Base-by-base conservation (phyloP, 2,329 filamentous ascomycete genomes). In the Penicillium sp. region DNA sequence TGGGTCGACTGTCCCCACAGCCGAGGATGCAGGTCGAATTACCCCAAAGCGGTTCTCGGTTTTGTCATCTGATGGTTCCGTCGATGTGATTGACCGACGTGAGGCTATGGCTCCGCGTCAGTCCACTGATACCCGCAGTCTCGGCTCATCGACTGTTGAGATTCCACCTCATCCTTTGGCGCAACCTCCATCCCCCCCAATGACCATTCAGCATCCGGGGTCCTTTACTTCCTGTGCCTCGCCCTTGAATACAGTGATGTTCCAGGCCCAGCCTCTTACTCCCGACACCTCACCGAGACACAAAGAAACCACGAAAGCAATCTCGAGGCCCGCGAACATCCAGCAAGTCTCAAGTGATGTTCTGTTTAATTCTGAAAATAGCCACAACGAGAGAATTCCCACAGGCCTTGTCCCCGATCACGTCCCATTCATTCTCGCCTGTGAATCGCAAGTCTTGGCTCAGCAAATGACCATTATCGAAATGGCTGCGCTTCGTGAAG, bases 401-500 rank as follows among this genome's bases (percentile, higher is more conserved):
- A 34, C 52, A 46, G 56, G 46, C 14, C 34, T 55, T 44, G 50
- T 63, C 39, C 54, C 68, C 27, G 67, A 75, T 8, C 85, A 88
- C 66, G 71, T 86, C 21, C 84, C 85, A 0, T 88, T 87, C 62
- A 73, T 87, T 27, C 75, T 88, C n/a, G 81, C 83, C 1, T 85
- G 82, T 54, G 82, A 85, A 62, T 84, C 84, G 2, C 79, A 83
- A 54, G 67, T 80, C 4, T 75, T 88, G 48, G 84, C 85, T 2
- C 80, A 87, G 64, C 85, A 88, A 64, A 78, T 88, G 54, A 87
- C 84, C 1, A 74, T 88, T 55, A 79, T 88, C 41, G 85, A 88
- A 63, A 85, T 86, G 68, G 84, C 85, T 48, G 85, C 84, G 1
- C 69, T 88, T 24, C 83, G 84, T 55, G 85, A 87, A 61, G 81